Percentiles rank a stretch among this genome's conserved stretches.
phyloP scores from a whole-genome alignment of 257 asterid genomes.

The Nicotiana sylvestris region DNA sequence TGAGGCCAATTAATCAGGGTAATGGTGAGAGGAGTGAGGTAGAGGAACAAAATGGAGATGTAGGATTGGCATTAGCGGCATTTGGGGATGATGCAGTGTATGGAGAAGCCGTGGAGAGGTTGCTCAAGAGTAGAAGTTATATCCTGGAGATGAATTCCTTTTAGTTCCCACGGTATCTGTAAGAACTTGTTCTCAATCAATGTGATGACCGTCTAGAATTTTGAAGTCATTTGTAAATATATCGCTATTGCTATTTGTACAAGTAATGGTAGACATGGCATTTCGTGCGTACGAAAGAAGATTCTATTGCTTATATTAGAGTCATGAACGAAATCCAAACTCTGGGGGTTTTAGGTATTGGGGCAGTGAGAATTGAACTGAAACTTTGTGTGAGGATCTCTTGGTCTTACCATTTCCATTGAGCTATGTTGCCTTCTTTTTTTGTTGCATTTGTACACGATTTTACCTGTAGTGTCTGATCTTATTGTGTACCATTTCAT shows the following conservation, averaged over 20 bases:
- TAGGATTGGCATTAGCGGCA: slow-evolving; percentile 40
- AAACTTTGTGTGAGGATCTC: background rate
- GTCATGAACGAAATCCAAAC: background rate
- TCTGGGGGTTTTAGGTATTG: background rate
- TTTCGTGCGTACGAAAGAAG: background rate
- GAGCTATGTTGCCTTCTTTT: background rate
- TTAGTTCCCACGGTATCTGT: slow-evolving; percentile 10
- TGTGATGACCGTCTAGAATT: background rate
- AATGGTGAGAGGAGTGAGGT: slow-evolving; percentile 24
- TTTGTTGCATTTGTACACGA: background rate
- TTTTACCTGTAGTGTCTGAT: background rate
- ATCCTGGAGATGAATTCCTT: slow-evolving; percentile 72
- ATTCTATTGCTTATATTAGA: background rate
- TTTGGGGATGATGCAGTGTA: slow-evolving; percentile 39
- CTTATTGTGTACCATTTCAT: background rate
- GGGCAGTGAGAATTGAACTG: background rate
- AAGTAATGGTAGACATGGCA: background rate
- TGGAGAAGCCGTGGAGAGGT: slow-evolving; percentile 41
- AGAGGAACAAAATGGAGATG: slow-evolving; percentile 43
- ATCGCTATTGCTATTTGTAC: background rate
- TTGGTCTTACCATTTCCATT: background rate
- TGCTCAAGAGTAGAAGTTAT: slow-evolving; percentile 49
- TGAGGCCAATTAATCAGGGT: slow-evolving; percentile 31
- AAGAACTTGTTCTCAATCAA: background rate
- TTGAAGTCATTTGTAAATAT: background rate